Evolutionary conservation across 2,329 filamentous ascomycete genomes (phyloP), one percentile per base, ranked within the genome.

Genomic region (Calonectria naviculata): DNA sequence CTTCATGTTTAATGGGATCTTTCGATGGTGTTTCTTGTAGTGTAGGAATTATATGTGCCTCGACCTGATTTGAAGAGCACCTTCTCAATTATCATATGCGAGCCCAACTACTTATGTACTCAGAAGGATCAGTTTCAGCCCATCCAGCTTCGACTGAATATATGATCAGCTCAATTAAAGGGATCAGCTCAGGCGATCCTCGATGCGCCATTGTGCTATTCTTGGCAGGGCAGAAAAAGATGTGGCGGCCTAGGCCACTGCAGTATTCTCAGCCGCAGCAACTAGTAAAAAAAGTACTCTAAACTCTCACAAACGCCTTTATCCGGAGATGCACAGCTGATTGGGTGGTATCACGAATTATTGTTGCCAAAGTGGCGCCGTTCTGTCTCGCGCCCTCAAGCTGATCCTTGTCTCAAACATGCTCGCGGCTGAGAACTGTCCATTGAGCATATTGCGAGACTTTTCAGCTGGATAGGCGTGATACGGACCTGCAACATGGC

Each of bases 231-330:
- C 52, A 58, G 31, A 58, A 38, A 36, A 17, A 21, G 31, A 38
- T 9, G 52, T 58, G 52, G 52, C 31, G 31, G 31, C 28, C 52
- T 58, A n/a, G 34, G 26, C 31, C 24, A 38, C 10, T 46, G 42
- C 31, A 19, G 19, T 26, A 10, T 58, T 21, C 34, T 58, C 52
- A 58, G 52, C 52, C 31, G 52, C 52, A 58, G 52, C 34, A 36
- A 24, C 52, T 34, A 58, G 7, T 34, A 28, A 17, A 34, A 17
- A 34, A 34, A 58, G n/a, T 28, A 17, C n/a, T 21, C 34, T 31
- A 58, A 52, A 58, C 52, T 17, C 38, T 58, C 31, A 10, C 52
- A 58, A 58, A 58, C 52, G 52, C 52, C 52, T 58, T 34, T 58
- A 26, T 58, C 31, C 12, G 31, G 5, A 1, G 15, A 15, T 38